These are phyloP conservation scores for Aspergillus neotritici DNA, from an alignment of 2,329 filamentous ascomycete genomes.

Conservation along the genomic window DNA sequence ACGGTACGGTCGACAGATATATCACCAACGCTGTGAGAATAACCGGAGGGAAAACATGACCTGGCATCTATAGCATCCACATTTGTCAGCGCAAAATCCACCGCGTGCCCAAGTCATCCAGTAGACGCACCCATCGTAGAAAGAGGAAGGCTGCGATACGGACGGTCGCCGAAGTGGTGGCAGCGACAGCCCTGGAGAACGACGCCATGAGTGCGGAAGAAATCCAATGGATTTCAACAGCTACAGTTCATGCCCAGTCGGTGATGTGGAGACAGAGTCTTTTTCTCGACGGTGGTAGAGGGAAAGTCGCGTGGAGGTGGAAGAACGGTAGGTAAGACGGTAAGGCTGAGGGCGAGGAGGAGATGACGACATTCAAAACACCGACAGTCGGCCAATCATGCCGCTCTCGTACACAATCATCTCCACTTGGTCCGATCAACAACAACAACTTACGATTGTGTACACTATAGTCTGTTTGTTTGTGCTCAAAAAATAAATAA, in stretches of 20 bases:
- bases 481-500: too few species aligned
- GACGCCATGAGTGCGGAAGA: constrained; percentile 25
- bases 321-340: not conserved
- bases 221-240: constrained; percentile 2
- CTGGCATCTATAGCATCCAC: constrained; percentile 31
- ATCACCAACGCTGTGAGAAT: constrained; percentile 39
- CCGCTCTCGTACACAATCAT: too few species aligned
- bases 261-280: not conserved
- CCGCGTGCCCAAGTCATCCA: not conserved
- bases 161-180: constrained; percentile 33
- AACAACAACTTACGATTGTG: too few species aligned
- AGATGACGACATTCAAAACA: constrained; percentile 7
- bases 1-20: constrained; percentile 40
- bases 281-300: not conserved
- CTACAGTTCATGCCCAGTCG: not conserved
- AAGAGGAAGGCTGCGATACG: constrained; percentile 37
- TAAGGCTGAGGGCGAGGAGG: not conserved
- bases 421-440: not conserved
- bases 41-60: constrained; percentile 31
- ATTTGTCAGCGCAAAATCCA: not conserved
- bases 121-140: constrained; percentile 39
- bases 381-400: too few species aligned
- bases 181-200: constrained; percentile 26
- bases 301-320: not conserved
- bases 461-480: too few species aligned